Conservation (phyloP, 257 asterid genomes). For the Apocynum venetum region DNA sequence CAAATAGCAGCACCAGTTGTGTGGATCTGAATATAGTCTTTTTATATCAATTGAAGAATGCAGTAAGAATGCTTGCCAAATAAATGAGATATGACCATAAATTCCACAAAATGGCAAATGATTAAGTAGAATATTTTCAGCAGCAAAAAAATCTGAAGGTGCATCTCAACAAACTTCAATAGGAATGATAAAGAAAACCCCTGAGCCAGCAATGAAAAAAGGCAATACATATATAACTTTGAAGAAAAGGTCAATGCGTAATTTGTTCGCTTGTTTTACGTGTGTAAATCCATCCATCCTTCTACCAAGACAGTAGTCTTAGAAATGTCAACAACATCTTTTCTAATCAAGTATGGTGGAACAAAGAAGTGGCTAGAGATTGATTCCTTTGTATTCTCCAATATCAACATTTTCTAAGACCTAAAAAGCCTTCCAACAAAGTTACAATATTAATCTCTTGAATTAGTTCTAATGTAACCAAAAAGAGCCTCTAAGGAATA, state of each 20-base stretch:
- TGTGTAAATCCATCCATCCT: background rate
- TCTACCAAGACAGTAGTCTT: background rate
- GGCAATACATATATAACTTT: no score
- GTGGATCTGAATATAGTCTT: no score
- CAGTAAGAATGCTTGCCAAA: no score
- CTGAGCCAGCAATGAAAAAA: background rate
- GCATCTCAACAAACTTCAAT: background rate
- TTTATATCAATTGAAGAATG: no score
- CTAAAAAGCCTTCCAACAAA: background rate
- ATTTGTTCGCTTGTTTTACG: background rate
- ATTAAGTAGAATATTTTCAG: background rate
- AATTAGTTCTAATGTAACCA: background rate
- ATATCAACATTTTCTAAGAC: background rate
- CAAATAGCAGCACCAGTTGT: no score
- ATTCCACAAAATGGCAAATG: no score
- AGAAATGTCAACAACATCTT: background rate
- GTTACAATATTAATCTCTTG: background rate
- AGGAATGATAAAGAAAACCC: background rate
- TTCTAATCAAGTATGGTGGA: background rate
- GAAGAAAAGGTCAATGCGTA: background rate
- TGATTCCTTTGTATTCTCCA: background rate
- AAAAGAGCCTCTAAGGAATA: background rate
- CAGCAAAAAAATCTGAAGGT: background rate
- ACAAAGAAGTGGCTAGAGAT: background rate
- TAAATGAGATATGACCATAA: no score